Evolutionary conservation across 768 basidiomycete species (phyloP).

Genomic region (Lentinula guzmanii): DNA sequence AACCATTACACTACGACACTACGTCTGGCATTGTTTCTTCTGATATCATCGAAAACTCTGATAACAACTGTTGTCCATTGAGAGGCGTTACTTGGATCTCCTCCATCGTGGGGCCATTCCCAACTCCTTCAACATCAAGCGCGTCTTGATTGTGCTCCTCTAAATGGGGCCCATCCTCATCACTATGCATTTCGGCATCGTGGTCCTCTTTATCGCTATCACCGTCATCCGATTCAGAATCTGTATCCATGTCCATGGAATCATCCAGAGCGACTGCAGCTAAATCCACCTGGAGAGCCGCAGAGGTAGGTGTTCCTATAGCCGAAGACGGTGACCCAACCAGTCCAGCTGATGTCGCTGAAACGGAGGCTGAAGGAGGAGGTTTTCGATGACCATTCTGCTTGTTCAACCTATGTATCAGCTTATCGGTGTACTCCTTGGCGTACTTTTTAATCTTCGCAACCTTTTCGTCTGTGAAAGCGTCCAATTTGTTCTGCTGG

Average conservation of each 20-base stretch:
- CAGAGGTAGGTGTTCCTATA: slow-evolving; percentile 34
- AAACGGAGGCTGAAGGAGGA: slow-evolving; percentile 12
- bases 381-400: slow-evolving; percentile 8
- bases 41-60: not conserved
- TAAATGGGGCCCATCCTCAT: not conserved
- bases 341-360: slow-evolving; percentile 11
- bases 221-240: slow-evolving; percentile 19
- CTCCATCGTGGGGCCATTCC: not conserved
- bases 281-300: slow-evolving; percentile 26
- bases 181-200: not conserved
- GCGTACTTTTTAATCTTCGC: slow-evolving; percentile 89
- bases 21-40: too few relatives aligned
- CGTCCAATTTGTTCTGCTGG: slow-evolving; percentile 63
- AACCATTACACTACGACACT: too few relatives aligned
- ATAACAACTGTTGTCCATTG: not conserved
- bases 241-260: slow-evolving; percentile 36
- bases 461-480: slow-evolving; percentile 81
- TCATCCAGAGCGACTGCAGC: slow-evolving; percentile 28
- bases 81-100: not conserved
- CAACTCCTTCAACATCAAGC: not conserved
- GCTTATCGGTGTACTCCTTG: slow-evolving; percentile 85
- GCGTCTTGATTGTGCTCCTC: not conserved
- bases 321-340: slow-evolving; percentile 31
- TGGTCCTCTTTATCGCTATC: not conserved
- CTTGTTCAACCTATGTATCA: slow-evolving; percentile 58